Conservation (phyloP, 768 basidiomycete genomes). For the Mycena alexandri region DNA sequence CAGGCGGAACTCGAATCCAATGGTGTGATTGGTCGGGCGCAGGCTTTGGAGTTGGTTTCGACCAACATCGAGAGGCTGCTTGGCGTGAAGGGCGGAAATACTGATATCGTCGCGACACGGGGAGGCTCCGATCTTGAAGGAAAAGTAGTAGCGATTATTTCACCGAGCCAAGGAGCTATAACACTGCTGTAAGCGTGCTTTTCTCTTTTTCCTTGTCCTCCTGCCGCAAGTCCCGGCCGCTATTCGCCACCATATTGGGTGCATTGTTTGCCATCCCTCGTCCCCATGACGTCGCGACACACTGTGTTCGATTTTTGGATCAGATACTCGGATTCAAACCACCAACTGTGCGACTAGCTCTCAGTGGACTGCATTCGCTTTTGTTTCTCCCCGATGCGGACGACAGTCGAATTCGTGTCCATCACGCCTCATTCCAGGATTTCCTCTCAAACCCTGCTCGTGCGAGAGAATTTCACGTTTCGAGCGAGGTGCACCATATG, state of each 20-base stretch:
- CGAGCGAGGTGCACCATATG: background rate
- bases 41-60: conserved; percentile 54
- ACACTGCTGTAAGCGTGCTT: no score
- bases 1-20: conserved; percentile 57
- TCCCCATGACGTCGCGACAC: background rate
- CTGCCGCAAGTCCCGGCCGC: no score
- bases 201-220: no score
- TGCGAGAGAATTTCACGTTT: background rate
- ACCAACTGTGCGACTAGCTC: background rate
- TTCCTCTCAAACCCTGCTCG: background rate
- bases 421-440: background rate
- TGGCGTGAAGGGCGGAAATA: conserved; percentile 48
- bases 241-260: no score
- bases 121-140: no score
- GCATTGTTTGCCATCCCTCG: background rate
- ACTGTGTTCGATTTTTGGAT: background rate
- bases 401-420: background rate
- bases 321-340: background rate
- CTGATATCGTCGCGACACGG: conserved; percentile 50
- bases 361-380: background rate
- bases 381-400: background rate
- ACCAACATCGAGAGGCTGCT: conserved; percentile 59
- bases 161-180: no score
- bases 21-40: conserved; percentile 50
- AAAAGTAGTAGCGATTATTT: no score